Base-by-base conservation (phyloP, 2,329 filamentous ascomycete genomes). In the Chaetothyriales sp. region DNA sequence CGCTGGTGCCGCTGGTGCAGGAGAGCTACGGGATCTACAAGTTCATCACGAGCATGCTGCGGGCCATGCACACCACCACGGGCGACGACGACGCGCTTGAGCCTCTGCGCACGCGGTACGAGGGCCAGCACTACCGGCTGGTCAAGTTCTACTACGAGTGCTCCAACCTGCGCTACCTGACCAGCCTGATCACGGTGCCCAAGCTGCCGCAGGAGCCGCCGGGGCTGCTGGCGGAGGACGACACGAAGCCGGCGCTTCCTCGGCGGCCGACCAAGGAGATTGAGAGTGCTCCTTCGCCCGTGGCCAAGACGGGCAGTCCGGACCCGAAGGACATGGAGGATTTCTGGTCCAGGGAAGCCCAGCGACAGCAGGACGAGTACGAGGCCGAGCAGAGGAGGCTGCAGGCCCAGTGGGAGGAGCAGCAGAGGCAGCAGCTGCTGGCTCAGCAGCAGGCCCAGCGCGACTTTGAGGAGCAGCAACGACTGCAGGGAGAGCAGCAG, bases 11-110 rank as follows among this genome's bases (percentile, higher is more conserved):
- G 2, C 73, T 98, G 44, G 92, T 98, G 2, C 88, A 95, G 66
- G 92, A 98, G 73, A 97, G 89, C 67, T 98, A 97, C 69, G 92
- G 92, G 47, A 97, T 98, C 61, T 98, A 98, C 76, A 97, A 97
- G 70, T 98, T 98, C 67, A 89, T 95, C 59, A 98, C 92, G 0
- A 98, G 92, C 83, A 98, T 98, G 92, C 72, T 98, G 56, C 81
- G 92, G 51, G 92, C 92, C 15, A 95, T 98, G 89, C 90, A 98
- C 67, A 90, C 86, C 2, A 89, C 88, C 46, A 92, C 92, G 10
- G 90, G 92, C 51, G 92, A 98, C 62, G 86, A 94, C 57, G 92
- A 95, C 54, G 90, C 89, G 5, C 76, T 98, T 46, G 84, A 89
- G 58, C 92, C 90, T 1, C 78, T 98, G 5, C 83, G 90, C 52